These are phyloP conservation scores for Limnomonas spitsbergensis DNA, from an alignment of 139 green algal genomes.

Conservation along the genomic window DNA sequence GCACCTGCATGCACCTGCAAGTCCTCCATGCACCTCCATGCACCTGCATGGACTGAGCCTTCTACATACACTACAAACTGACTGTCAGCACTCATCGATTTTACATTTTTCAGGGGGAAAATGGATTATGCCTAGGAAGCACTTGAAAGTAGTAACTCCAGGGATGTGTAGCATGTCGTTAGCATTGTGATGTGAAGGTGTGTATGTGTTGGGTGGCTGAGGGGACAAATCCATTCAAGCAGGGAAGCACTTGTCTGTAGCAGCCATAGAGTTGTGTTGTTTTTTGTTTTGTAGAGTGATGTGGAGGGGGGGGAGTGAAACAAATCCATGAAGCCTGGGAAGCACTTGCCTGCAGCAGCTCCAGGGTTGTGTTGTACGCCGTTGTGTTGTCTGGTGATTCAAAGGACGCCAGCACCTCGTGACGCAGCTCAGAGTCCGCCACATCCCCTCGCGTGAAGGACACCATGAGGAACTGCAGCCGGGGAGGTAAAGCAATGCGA, in stretches of 20 bases:
- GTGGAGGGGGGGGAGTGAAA: not conserved
- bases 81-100: not conserved
- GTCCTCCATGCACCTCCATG: not conserved
- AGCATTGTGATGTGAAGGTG: too few species aligned
- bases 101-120: too few species aligned
- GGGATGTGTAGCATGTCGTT: too few species aligned
- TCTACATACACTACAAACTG: not conserved
- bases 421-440: constrained; percentile 5
- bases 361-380: constrained; percentile 35
- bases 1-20: not conserved
- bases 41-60: not conserved
- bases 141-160: too few species aligned
- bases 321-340: not conserved
- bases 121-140: too few species aligned
- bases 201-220: too few species aligned
- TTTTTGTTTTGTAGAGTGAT: not conserved
- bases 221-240: too few species aligned
- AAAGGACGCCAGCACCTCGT: constrained; percentile 26
- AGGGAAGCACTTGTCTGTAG: too few species aligned
- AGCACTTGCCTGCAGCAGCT: constrained; percentile 17
- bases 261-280: too few species aligned
- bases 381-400: constrained; percentile 34
- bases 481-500: not conserved
- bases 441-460: constrained; percentile 41
- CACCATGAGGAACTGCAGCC: constrained; percentile 49